Evolutionary conservation across 2,329 filamentous ascomycete species (phyloP), one percentile per base, ranked within the genome.

Genomic region (Aspergillus novoparasiticus): DNA sequence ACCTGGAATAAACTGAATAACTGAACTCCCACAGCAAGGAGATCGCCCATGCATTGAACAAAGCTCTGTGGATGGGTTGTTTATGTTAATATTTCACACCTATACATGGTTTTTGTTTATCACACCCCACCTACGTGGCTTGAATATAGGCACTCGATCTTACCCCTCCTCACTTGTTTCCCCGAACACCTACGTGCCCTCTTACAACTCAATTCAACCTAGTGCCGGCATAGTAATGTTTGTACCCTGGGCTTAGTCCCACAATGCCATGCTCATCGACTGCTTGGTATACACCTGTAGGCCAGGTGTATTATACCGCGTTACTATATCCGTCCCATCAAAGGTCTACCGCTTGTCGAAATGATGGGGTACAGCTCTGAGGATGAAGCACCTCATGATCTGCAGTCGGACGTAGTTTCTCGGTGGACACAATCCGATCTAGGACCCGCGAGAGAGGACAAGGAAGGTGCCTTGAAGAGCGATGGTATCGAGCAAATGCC

Each of bases 401-500:
- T 41, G 26, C 45, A 41, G 23, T 30, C 4, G 46, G 46, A 36
- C 26, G 46, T 43, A 28, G 62, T 23, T 36, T 51, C 28, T 16
- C 48, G 4, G 6, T n/a, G 48, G 48, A 12, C 14, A 19, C 48
- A 32, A 32, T n/a, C 28, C 30, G 48, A 51, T n/a, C 28, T 51
- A 19, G 28, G 19, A 9, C 19, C 48, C 30, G 4, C 19, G 12
- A 23, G 10, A 23, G 51, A 39, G n/a, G 32, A 23, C 3, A 32
- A 32, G n/a, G 21, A 39, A 23, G 34, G 51, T 55, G 30, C 30
- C 28, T 30, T n/a, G 28, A 34, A n/a, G 26, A 34, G 63, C 21
- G 58, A 63, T 16, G 65, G 68, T 45, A 68, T 96, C 65, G 91
- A 91, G 79, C 86, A 86, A 58, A 84, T 97, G 64, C 81, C 88